Base-by-base conservation (phyloP, 106 monocot genomes). In the Dendrobium huoshanense region DNA sequence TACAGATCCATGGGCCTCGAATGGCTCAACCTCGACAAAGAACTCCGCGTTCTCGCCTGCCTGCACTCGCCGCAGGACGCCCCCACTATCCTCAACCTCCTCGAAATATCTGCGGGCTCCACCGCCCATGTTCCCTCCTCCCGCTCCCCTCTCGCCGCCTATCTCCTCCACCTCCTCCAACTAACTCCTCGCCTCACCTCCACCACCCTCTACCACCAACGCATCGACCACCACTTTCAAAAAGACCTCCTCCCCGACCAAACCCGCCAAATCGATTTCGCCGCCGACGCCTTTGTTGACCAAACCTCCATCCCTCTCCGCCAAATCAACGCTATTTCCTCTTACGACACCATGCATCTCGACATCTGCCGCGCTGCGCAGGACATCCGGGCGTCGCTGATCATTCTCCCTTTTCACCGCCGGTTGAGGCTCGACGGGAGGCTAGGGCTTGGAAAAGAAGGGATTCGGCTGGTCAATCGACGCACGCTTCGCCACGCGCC, bases 31-130 rank as follows among this genome's bases (percentile, higher is more conserved):
- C 65, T 67, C 4, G 84, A 89, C n/a, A 61, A 55, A 41, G 86
- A 95, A 84, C 82, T 95, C 47, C 85, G 90, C 20, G 37, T 92
- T 27, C 82, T 95, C 0, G 81, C 87, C 17, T 91, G 96, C 80
- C 80, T 90, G 8, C 91, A 93, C 81, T 19, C 48, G n/a, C 80
- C 84, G 3, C 78, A 77, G 0, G 85, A 93, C 1, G 75, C 90
- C 4, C 85, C 83, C 15, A 72, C 91, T 10, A 80, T 87, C 49
- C 81, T 93, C 61, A 67, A 81, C 77, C 87, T 95, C 54, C 44
- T 87, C 8, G 88, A 87, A 78, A 79, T 87, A 27, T 79, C 87
- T 49, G 75, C 75, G 45, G 85, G 79, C 25, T 58, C 80, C 3
- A 65, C 77, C 22, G 4, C 56, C 56, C 2, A 17, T 8, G 24